These are phyloP conservation scores for Nasturtium officinale DNA, from an alignment of 345 rosid species.

Conservation along the genomic window DNA sequence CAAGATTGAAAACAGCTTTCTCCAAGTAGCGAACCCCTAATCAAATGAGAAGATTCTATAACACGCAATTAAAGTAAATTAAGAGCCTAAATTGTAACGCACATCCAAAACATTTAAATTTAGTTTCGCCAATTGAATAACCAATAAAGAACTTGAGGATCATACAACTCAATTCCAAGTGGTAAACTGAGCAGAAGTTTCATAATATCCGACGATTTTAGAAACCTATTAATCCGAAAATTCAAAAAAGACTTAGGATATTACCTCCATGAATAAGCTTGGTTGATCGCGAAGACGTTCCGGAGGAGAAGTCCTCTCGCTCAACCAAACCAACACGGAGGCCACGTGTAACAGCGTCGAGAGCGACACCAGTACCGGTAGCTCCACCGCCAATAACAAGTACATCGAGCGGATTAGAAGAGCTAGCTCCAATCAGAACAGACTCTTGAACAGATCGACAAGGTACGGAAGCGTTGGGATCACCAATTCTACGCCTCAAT, in stretches of 20 bases:
- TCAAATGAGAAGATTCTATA: background rate
- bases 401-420: constrained; percentile 72
- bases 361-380: constrained; percentile 96
- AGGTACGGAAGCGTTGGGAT: constrained; percentile 61
- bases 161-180: background rate
- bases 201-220: background rate
- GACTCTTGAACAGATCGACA: constrained; percentile 75
- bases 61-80: too few species aligned
- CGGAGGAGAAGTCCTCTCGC: constrained; percentile 95
- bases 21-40: constrained; percentile 96
- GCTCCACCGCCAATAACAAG: constrained; percentile 97
- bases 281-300: constrained; percentile 94
- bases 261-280: constrained; percentile 95
- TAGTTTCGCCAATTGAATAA: background rate
- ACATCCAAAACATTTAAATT: background rate
- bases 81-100: background rate
- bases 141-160: background rate
- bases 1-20: constrained; percentile 95
- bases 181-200: background rate
- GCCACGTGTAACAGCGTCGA: constrained; percentile 86
- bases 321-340: constrained; percentile 92
- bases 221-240: background rate
- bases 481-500: constrained; percentile 53
- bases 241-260: background rate
- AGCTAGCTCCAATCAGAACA: constrained; percentile 53